Base-by-base conservation (phyloP, 208 protist species). In the Trypanosoma vivax region DNA sequence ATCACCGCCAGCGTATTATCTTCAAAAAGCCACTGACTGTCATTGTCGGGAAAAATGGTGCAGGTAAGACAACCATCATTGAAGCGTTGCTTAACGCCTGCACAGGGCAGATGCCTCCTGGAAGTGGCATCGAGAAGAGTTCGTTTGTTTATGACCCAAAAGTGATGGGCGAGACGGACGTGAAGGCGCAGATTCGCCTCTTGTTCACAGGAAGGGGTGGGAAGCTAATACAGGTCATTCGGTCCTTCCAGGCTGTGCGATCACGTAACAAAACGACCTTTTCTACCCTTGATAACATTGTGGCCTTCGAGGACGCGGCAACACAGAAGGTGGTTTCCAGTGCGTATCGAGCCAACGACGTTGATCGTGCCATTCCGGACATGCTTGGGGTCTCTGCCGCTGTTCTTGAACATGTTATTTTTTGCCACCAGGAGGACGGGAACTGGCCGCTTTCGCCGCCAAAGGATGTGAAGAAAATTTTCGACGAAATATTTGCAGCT, bases 11-110 rank as follows among this genome's bases (percentile, higher is more conserved):
- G 63, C 86, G 73, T 0, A 97, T 99, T 35, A 58, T 94, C 28
- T 99, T 99, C 57, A 83, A 95, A 39, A 96, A 97, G 60, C 98
- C 98, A 3, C 79, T 99, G 5, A 99, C 98, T 1, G 81, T 99
- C 29, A 99, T 99, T 40, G 82, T 99, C 7, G 98, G 98, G 13
- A 79, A 79, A 19, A 99, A 99, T 79, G 97, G 98, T 23, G 83
- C 92, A 9, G 97, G 70, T 79, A 99, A 93, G 89, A 97, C 90
- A 59, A 99, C 98, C 6, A 97, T 99, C 52, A 99, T 99, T 62
- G 97, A 99, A 73, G 94, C 92, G 21, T 66, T 99, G 42, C 88
- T 97, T 33, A 99, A 98, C 69, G 94, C 95, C 33, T 95, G 84
- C 34, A 98, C 97, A 1, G 98, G 98, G 9, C 83, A 95, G 18